Conservation (phyloP, 225 moss, liverwort and hornwort genomes). For the Asterella californica region DNA sequence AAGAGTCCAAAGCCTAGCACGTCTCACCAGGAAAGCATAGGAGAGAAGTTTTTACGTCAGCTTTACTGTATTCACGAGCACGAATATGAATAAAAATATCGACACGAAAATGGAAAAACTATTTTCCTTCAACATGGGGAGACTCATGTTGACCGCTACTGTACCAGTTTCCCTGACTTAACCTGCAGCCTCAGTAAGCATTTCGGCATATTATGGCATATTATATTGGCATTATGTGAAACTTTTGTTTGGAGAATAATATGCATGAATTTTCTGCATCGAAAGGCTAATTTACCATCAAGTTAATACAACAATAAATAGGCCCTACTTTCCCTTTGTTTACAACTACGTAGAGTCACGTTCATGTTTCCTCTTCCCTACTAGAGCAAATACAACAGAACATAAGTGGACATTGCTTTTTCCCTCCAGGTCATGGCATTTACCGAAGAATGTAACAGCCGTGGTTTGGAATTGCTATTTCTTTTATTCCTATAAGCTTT, state of each 20-base stretch:
- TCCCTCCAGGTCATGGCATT: too few species aligned
- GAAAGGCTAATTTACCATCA: neutral
- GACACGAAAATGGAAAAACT: too few species aligned
- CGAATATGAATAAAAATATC: too few species aligned
- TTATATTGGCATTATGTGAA: neutral
- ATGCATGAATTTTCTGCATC: too few species aligned
- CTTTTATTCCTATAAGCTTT: neutral
- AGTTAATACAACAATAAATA: neutral
- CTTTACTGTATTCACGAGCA: too few species aligned
- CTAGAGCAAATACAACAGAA: neutral
- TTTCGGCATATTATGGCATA: neutral
- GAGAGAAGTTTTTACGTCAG: too few species aligned
- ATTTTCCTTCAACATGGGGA: neutral
- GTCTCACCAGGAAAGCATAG: too few species aligned
- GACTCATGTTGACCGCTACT: neutral
- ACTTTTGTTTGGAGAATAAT: too few species aligned
- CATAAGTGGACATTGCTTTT: neutral
- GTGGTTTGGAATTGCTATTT: neutral
- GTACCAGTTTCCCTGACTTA: neutral
- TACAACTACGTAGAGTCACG: neutral
- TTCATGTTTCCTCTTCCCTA: neutral
- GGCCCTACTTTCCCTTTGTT: neutral
- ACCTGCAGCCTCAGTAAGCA: neutral
- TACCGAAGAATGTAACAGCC: too few species aligned
- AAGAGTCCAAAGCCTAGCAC: too few species aligned